Conservation (phyloP, 495 filamentous ascomycete genomes). For the Aspergillus homomorphus region DNA sequence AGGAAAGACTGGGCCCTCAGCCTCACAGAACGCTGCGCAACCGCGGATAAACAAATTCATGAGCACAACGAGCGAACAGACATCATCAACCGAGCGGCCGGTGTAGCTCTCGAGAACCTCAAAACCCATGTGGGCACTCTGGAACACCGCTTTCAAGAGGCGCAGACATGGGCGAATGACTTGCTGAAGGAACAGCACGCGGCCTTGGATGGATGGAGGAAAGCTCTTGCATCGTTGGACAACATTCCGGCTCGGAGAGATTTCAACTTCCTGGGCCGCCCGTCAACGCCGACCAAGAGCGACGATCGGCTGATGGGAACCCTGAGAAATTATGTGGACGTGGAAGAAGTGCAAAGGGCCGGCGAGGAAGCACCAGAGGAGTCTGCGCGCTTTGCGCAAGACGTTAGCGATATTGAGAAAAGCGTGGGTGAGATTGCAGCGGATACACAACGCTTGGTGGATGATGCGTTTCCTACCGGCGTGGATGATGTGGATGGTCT, state of each 20-base stretch:
- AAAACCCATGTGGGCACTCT: conserved; percentile 71
- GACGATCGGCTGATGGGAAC: conserved; percentile 41
- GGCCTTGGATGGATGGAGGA: conserved; percentile 66
- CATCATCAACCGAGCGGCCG: conserved; percentile 67
- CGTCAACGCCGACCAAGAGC: conserved; percentile 42
- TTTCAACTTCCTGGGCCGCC: conserved; percentile 49
- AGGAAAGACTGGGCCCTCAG: conserved; percentile 71
- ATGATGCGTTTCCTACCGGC: conserved; percentile 29
- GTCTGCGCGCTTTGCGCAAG: conserved; percentile 50
- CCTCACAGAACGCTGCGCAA: conserved; percentile 60
- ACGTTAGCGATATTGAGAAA: conserved; percentile 50
- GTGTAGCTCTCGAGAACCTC: conserved; percentile 77
- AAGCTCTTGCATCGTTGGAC: conserved; percentile 58
- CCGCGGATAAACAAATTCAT: conserved; percentile 52
- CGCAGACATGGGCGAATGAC: conserved; percentile 68
- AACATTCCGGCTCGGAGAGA: conserved; percentile 59
- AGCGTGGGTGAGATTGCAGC: conserved; percentile 50
- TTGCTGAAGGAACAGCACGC: conserved; percentile 66
- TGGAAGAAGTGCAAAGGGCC: conserved; percentile 61
- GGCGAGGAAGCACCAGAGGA: conserved; percentile 47
- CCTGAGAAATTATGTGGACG: conserved; percentile 70
- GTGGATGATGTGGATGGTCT: conserved; percentile 53
- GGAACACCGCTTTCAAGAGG: conserved; percentile 69
- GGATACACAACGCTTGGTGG: conserved; percentile 53
- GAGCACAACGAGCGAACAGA: conserved; percentile 62